Base-by-base conservation (phyloP, 2,329 filamentous ascomycete genomes). In the Chaetomium sp. region DNA sequence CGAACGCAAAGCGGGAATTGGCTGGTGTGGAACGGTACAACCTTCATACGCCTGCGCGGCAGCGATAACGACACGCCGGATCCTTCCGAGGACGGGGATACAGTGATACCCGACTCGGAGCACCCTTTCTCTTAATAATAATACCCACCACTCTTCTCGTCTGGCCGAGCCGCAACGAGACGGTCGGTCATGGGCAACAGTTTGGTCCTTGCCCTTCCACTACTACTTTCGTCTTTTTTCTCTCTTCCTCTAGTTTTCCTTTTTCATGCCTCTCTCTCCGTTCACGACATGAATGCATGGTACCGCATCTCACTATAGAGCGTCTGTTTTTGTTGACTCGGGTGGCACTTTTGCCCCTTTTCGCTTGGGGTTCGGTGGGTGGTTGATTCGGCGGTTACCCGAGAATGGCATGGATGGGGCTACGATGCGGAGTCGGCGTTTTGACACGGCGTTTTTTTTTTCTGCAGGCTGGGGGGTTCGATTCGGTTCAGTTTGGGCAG, bases 301-400 rank as follows among this genome's bases (percentile, higher is more conserved):
- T 33, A 56, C 25, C 31, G 38, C 55, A 57, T 25, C 35, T 38
- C 42, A 47, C 53, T 62, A 57, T 62, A 62, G 60, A 62, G 29
- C 60, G 60, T 50, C 23, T 50, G 21, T 21, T 53, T 57, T 56
- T 23, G 33, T 42, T 31, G 16, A n/a, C 29, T n/a, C 25, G 27
- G 12, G 33, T 25, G 23, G 6, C 5, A 7, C 42, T 38, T 53
- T 60, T 5, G 1, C 10, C n/a, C 21, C n/a, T 29, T 54, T 51
- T 1, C 35, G 45, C 27, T 33, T 27, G 21, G 38, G 10, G 10
- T 35, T 31, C 8, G 29, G 45, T 5, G 57, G 27, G n/a, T 29
- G 45, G 33, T 27, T 35, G 21, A 21, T 56, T 38, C 31, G 21
- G 31, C 53, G n/a, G 31, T 56, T 27, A 51, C 23, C 19, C n/a